phyloP scores from a whole-genome alignment of 768 basidiomycete species.

The Botryobasidium botryosum region DNA sequence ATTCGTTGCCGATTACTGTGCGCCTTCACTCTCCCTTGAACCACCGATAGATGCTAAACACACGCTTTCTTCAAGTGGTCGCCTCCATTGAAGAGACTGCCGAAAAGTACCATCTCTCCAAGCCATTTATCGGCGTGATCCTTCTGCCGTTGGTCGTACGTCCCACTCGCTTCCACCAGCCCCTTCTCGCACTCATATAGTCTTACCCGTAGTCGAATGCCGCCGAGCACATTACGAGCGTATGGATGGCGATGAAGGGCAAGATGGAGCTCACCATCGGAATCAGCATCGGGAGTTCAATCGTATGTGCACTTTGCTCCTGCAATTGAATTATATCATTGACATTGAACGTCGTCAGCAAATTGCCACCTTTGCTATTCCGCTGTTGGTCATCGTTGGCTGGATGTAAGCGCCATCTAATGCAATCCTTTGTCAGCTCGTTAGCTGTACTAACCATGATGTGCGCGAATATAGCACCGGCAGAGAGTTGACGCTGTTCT shows the following conservation, averaged over 20 bases:
- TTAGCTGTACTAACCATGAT: conserved; percentile 1
- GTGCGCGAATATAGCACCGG: conserved; percentile 28
- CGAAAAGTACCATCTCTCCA: conserved; percentile 59
- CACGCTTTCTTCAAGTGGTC: conserved; percentile 37
- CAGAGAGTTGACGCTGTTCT: conserved; percentile 64
- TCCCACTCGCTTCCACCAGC: conserved; percentile 15
- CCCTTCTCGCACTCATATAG: background rate
- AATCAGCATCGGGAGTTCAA: conserved; percentile 67
- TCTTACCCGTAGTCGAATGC: conserved; percentile 41
- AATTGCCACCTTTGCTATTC: conserved; percentile 77
- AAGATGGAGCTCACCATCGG: conserved; percentile 62
- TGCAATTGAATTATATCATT: background rate
- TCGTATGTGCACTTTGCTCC: conserved; percentile 30
- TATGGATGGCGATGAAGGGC: conserved; percentile 78
- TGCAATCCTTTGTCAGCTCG: conserved; percentile 12
- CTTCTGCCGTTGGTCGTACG: conserved; percentile 73
- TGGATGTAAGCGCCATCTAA: conserved; percentile 58
- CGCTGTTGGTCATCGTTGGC: conserved; percentile 72
- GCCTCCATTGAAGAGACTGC: conserved; percentile 88
- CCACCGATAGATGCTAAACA: background rate
- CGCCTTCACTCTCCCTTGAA: conserved; percentile 14
- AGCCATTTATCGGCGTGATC: conserved; percentile 73
- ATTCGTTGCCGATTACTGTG: conserved; percentile 78
- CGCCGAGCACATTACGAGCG: conserved; percentile 56
- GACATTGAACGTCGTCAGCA: conserved; percentile 28